A percentile compares a stretch with the other conserved stretches of the same genome.
These are phyloP conservation scores for Mychonastes homosphaera DNA, from an alignment of 139 green algal species.

Conservation along the genomic window DNA sequence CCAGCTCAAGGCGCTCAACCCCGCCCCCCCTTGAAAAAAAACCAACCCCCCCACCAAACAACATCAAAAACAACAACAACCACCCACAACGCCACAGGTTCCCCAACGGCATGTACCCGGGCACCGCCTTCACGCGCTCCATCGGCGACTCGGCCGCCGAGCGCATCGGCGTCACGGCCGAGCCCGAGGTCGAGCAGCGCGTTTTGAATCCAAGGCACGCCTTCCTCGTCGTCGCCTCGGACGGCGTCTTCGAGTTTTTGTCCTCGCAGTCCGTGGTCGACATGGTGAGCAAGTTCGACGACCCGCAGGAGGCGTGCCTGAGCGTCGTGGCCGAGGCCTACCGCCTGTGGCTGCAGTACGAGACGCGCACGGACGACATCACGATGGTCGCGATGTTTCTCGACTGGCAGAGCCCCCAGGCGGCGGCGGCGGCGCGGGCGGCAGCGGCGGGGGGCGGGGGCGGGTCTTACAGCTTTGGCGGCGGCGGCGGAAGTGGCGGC, in stretches of 20 bases:
- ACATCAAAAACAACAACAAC: too few relatives aligned
- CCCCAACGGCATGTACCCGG: conserved; percentile 72
- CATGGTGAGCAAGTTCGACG: conserved; percentile 61
- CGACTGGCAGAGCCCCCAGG: too few relatives aligned
- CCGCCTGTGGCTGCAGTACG: conserved; percentile 76
- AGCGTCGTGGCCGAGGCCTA: conserved; percentile 71
- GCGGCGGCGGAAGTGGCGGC: too few relatives aligned
- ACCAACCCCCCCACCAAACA: too few relatives aligned
- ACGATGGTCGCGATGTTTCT: conserved; percentile 74
- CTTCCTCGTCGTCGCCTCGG: conserved; percentile 81
- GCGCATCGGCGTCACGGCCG: conserved; percentile 77
- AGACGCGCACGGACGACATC: conserved; percentile 93
- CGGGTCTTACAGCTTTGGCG: too few relatives aligned
- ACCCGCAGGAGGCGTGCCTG: conserved; percentile 59
- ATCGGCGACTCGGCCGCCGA: conserved; percentile 88
- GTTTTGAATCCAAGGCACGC: conserved; percentile 21
- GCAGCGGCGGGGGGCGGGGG: too few relatives aligned
- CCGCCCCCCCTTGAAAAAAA: too few relatives aligned
- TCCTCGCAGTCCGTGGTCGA: conserved; percentile 75
- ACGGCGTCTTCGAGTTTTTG: conserved; percentile 96
- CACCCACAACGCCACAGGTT: too few relatives aligned
- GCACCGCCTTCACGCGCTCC: conserved; percentile 90
- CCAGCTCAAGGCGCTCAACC: too few relatives aligned
- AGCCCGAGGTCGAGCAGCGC: conserved; percentile 64
- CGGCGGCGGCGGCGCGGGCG: too few relatives aligned